Evolutionary conservation across 805 yeast genomes (phyloP).

Genomic region (Peterozyma toletana): DNA sequence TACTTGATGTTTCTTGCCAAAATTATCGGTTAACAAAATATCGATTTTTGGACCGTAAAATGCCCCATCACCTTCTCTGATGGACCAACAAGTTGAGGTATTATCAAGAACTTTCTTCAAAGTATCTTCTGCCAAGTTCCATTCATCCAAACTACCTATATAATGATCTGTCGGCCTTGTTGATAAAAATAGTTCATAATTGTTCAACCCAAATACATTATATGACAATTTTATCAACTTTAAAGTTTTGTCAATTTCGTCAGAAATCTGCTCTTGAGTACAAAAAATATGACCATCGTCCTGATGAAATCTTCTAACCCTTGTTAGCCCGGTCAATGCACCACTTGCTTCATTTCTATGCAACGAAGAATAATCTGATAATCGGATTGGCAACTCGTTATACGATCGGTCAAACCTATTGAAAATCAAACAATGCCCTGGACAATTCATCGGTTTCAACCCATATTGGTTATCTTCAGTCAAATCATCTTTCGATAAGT

Average conservation of each 20-base stretch:
- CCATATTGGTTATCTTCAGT: constrained; percentile 43
- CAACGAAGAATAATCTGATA: constrained; percentile 83
- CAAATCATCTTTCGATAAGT: constrained; percentile 17
- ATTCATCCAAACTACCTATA: constrained; percentile 69
- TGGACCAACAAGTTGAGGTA: constrained; percentile 49
- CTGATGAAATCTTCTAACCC: constrained; percentile 94
- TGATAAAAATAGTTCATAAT: constrained; percentile 62
- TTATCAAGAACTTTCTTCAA: constrained; percentile 49
- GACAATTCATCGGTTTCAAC: constrained; percentile 92
- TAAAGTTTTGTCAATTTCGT: constrained; percentile 56
- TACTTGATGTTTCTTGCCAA: constrained; percentile 80
- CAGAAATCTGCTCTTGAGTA: constrained; percentile 60
- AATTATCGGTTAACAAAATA: constrained; percentile 71
- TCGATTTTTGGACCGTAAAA: constrained; percentile 97
- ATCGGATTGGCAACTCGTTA: constrained; percentile 79
- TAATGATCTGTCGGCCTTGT: constrained; percentile 70
- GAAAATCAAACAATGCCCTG: constrained; percentile 88
- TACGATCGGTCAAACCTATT: constrained; percentile 71
- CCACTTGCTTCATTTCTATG: constrained; percentile 96
- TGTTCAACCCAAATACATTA: constrained; percentile 51
- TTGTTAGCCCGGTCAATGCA: constrained; percentile 83
- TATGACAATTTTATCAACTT: constrained; percentile 72
- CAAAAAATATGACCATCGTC: constrained; percentile 98
- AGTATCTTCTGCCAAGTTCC: constrained; percentile 77
- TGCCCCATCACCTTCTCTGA: constrained; percentile 94